A percentile compares a stretch with the other conserved stretches of the same genome.
phyloP scores from a whole-genome alignment of 441 rosid species.

The Kokia cookei region DNA sequence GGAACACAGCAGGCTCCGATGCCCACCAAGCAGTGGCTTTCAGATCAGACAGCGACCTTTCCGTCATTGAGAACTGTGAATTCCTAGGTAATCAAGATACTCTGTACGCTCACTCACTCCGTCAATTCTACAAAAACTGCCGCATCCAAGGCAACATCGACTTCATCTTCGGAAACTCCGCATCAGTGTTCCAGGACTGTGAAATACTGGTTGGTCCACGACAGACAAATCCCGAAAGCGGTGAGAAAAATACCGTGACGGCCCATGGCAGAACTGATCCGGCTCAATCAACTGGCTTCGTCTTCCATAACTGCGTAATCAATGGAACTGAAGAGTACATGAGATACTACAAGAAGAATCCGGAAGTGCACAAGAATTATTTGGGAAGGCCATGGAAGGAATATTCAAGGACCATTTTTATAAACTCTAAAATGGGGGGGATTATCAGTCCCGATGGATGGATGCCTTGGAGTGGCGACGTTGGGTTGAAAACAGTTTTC shows the following conservation, averaged over 20 bases:
- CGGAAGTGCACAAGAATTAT: constrained; percentile 51
- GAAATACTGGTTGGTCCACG: constrained; percentile 51
- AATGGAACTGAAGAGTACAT: constrained; percentile 76
- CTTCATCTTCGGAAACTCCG: constrained; percentile 86
- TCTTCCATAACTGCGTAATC: constrained; percentile 65
- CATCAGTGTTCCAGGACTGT: constrained; percentile 71
- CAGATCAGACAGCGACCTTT: constrained; percentile 77
- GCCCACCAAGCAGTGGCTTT: constrained; percentile 96
- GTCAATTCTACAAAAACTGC: constrained; percentile 78
- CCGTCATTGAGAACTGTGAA: constrained; percentile 71
- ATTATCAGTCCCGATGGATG: constrained; percentile 62
- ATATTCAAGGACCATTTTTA: constrained; percentile 68
- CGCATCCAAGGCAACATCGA: constrained; percentile 80
- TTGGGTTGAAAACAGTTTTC: constrained; percentile 64
- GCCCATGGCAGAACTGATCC: constrained; percentile 90
- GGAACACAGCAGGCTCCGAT: constrained; percentile 78
- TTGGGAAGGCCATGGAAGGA: constrained; percentile 97
- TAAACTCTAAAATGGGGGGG: constrained; percentile 41
- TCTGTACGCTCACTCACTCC: constrained; percentile 77
- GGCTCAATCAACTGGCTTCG: constrained; percentile 71
- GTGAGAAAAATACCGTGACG: constrained; percentile 62
- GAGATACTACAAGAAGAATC: constrained; percentile 47
- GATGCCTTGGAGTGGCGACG: constrained; percentile 71
- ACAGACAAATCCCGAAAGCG: constrained; percentile 49
- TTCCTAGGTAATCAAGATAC: constrained; percentile 91